These are phyloP conservation scores for Fraxinus greggii DNA, from an alignment of 305 asterid genomes.

Conservation along the genomic window DNA sequence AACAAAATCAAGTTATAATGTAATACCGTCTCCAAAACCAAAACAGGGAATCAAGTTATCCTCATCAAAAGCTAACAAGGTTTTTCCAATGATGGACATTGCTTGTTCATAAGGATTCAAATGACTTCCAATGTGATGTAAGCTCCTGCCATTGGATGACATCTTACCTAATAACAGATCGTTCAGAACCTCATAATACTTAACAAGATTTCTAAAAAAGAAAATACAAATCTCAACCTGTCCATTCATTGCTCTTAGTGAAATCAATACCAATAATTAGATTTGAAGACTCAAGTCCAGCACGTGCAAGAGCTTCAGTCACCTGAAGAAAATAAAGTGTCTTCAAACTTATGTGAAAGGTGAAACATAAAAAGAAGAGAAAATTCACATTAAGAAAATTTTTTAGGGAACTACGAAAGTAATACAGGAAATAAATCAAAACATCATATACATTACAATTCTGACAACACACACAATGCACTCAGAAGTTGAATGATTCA, in stretches of 20 bases:
- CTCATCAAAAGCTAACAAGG: slow-evolving; percentile 61
- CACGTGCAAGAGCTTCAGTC: slow-evolving; percentile 59
- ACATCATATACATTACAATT: background rate
- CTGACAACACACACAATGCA: background rate
- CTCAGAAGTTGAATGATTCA: background rate
- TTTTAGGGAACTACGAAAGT: background rate
- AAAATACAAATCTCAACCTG: slow-evolving; percentile 35
- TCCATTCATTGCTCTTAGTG: slow-evolving; percentile 76
- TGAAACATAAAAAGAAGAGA: background rate
- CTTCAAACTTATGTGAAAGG: background rate
- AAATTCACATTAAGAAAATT: background rate
- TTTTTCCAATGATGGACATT: slow-evolving; percentile 57
- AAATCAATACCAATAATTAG: slow-evolving; percentile 65
- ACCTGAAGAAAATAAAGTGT: slow-evolving; percentile 37
- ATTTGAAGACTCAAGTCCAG: slow-evolving; percentile 69
- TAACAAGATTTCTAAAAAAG: background rate
- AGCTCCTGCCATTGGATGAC: slow-evolving; percentile 48
- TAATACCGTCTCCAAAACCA: slow-evolving; percentile 67
- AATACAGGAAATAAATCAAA: background rate
- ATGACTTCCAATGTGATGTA: slow-evolving; percentile 53
- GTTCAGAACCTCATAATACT: slow-evolving; percentile 18
- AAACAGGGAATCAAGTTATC: slow-evolving; percentile 67
- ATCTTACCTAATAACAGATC: slow-evolving; percentile 40
- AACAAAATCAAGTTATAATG: slow-evolving; percentile 10
- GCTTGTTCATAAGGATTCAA: slow-evolving; percentile 63